A percentile compares a stretch with the other conserved stretches of the same genome.
These are phyloP conservation scores for Lanmaoa rubissima DNA, from an alignment of 768 basidiomycete species.

Conservation along the genomic window DNA sequence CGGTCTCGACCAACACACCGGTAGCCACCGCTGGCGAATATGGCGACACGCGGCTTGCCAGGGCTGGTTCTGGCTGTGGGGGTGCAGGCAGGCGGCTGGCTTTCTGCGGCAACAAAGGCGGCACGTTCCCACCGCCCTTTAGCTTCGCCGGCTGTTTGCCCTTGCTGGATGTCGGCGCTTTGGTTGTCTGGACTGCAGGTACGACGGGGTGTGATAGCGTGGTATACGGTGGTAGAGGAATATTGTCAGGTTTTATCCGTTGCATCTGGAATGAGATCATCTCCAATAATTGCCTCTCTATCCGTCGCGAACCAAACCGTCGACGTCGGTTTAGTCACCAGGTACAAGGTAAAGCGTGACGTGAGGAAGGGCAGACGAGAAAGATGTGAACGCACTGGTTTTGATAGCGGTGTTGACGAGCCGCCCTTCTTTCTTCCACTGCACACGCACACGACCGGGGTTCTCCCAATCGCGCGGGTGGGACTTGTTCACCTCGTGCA, in stretches of 20 bases:
- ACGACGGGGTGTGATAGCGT: slow-evolving; percentile 30
- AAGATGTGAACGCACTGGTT: slow-evolving; percentile 58
- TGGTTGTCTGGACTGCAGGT: slow-evolving; percentile 31
- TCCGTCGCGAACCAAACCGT: not conserved
- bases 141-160: slow-evolving; percentile 54
- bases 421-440: slow-evolving; percentile 80
- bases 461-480: slow-evolving; percentile 99
- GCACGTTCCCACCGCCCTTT: slow-evolving; percentile 39
- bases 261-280: slow-evolving; percentile 75
- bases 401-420: slow-evolving; percentile 67
- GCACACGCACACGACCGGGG: slow-evolving; percentile 91
- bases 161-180: slow-evolving; percentile 36
- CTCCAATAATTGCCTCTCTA: slow-evolving; percentile 81
- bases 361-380: not conserved
- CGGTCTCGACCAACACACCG: slow-evolving; percentile 76
- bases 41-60: slow-evolving; percentile 71
- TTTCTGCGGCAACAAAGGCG: slow-evolving; percentile 26
- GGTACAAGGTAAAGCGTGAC: not conserved
- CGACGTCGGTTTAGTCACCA: not conserved
- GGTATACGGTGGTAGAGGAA: slow-evolving; percentile 64
- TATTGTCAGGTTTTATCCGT: slow-evolving; percentile 62
- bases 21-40: slow-evolving; percentile 78
- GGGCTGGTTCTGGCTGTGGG: slow-evolving; percentile 70
- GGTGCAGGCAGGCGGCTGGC: slow-evolving; percentile 60
- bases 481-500: slow-evolving; percentile 87